Percentiles rank a stretch among this genome's conserved stretches.
Evolutionary conservation across 2,329 filamentous ascomycete species (phyloP).

Genomic region (Claviceps capensis): DNA sequence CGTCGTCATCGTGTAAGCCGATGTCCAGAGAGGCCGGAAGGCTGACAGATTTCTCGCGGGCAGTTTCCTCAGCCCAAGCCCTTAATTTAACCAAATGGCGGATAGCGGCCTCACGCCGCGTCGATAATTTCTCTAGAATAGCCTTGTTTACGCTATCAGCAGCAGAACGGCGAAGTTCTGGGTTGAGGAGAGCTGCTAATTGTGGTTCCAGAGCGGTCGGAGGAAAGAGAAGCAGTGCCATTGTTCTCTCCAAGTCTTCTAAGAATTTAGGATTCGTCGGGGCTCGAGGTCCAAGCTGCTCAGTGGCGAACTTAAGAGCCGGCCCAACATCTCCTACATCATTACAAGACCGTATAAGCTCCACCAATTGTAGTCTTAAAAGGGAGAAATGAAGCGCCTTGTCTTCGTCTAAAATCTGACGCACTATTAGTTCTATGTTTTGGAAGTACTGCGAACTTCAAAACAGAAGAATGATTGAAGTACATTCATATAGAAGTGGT

Average conservation of each 20-base stretch:
- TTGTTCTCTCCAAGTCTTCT: conserved; percentile 78
- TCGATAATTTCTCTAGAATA: conserved; percentile 60
- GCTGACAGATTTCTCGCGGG: conserved; percentile 21
- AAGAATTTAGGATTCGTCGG: conserved; percentile 71
- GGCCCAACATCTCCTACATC: conserved; percentile 57
- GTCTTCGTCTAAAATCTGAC: conserved; percentile 74
- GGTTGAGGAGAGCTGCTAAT: conserved; percentile 63
- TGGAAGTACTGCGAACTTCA: neutral
- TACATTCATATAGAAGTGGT: conserved; percentile 37
- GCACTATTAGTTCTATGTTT: conserved; percentile 5
- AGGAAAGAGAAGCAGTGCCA: conserved; percentile 82
- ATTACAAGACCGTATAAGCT: conserved; percentile 72
- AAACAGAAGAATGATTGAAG: conserved; percentile 2
- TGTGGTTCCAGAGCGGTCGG: conserved; percentile 65
- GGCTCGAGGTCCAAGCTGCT: conserved; percentile 75
- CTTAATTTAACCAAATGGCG: conserved; percentile 68
- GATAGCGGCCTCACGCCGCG: conserved; percentile 67
- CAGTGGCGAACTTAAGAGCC: conserved; percentile 76
- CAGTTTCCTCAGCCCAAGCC: conserved; percentile 67
- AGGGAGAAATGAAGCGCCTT: conserved; percentile 78
- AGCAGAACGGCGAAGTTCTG: conserved; percentile 67
- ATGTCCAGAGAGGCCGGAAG: conserved; percentile 23
- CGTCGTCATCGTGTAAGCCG: conserved; percentile 25
- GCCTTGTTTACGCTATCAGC: conserved; percentile 82
- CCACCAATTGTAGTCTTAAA: conserved; percentile 80